Percentiles rank a stretch among this genome's conserved stretches.
These are phyloP conservation scores for Coniferiporia weirii DNA, from an alignment of 1,284 basidiomycete species.

Conservation along the genomic window DNA sequence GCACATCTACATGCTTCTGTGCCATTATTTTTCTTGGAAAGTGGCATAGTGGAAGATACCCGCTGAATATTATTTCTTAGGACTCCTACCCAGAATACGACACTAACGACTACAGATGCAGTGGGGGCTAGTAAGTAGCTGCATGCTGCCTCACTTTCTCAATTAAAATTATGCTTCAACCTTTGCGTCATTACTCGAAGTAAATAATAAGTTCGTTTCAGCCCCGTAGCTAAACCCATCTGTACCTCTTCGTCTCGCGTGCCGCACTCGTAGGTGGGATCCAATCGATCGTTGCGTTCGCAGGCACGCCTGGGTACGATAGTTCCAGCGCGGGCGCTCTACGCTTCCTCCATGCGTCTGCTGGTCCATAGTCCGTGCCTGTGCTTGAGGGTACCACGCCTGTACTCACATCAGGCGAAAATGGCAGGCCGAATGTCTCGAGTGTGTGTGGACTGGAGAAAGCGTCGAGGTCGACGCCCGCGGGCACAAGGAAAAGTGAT, in stretches of 20 bases:
- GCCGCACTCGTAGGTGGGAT: slow-evolving; percentile 10
- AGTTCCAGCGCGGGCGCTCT: neutral
- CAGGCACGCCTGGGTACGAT: neutral
- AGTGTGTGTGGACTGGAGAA: neutral
- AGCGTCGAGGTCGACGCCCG: neutral
- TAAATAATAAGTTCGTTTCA: neutral
- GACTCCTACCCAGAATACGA: too few relatives aligned
- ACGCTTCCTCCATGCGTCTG: neutral
- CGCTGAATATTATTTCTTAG: too few relatives aligned
- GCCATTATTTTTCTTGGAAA: too few relatives aligned
- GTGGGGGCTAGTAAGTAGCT: too few relatives aligned
- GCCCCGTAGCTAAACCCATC: neutral
- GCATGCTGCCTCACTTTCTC: too few relatives aligned
- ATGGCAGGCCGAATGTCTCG: neutral
- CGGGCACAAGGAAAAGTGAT: neutral
- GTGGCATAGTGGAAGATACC: too few relatives aligned
- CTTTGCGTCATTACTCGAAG: too few relatives aligned
- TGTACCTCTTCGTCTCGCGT: neutral
- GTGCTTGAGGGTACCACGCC: neutral
- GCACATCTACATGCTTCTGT: too few relatives aligned
- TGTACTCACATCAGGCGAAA: neutral
- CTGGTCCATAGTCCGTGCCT: neutral
- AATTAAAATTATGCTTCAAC: too few relatives aligned
- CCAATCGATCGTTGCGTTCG: slow-evolving; percentile 8
- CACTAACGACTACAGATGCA: too few relatives aligned